These are phyloP conservation scores for Conidiobolus incongruus DNA, from an alignment of 371 early-diverging fungal genomes.

Conservation along the genomic window DNA sequence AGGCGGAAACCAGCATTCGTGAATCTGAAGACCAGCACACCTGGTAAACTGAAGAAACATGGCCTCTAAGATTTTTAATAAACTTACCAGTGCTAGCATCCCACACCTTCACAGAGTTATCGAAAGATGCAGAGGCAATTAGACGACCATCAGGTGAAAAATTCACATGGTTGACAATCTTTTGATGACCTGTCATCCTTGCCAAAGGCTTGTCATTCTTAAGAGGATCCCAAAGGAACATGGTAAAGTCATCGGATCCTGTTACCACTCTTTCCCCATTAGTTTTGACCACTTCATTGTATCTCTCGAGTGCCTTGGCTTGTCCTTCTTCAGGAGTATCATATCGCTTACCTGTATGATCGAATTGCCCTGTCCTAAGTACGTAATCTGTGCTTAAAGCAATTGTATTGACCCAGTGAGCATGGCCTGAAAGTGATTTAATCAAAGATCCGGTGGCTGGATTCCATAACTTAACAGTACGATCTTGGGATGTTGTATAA, in stretches of 20 bases:
- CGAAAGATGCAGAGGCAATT: constrained; percentile 91
- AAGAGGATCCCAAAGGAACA: constrained; percentile 83
- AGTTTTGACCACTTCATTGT: constrained; percentile 21
- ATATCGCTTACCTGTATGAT: constrained; percentile 47
- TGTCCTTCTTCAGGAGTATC: constrained; percentile 36
- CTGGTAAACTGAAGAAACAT: constrained; percentile 87
- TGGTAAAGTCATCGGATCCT: constrained; percentile 91
- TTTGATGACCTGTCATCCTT: constrained; percentile 86
- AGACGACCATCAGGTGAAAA: constrained; percentile 85
- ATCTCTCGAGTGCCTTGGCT: constrained; percentile 48
- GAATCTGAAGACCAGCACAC: constrained; percentile 83
- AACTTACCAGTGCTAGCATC: constrained; percentile 85
- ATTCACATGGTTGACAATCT: constrained; percentile 78
- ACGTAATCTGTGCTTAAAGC: constrained; percentile 79
- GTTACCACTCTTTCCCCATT: constrained; percentile 65
- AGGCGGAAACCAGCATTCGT: constrained; percentile 69
- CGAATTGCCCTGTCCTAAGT: constrained; percentile 73
- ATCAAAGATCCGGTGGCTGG: constrained; percentile 50
- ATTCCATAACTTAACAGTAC: constrained; percentile 88
- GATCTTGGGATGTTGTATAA: constrained; percentile 79
- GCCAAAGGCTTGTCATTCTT: constrained; percentile 63
- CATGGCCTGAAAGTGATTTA: constrained; percentile 74
- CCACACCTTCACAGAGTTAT: constrained; percentile 96
- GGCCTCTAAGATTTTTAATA: constrained; percentile 74
- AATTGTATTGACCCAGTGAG: constrained; percentile 81